Conservation (phyloP, 306 rosid genomes). For the Lagenaria siceraria region DNA sequence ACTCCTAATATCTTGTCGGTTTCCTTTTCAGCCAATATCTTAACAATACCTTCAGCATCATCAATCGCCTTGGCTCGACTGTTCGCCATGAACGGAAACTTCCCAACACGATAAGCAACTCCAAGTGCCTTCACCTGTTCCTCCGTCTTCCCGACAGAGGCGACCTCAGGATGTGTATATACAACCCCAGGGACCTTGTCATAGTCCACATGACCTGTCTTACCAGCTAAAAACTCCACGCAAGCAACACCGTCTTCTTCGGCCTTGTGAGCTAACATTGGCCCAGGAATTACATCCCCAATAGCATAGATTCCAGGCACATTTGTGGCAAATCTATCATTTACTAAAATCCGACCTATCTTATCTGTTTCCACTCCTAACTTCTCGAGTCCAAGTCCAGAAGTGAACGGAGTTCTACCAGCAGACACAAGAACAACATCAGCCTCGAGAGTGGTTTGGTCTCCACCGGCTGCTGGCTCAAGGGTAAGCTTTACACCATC, state of each 20-base stretch:
- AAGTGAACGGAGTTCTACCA: constrained; percentile 82
- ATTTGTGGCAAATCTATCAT: constrained; percentile 65
- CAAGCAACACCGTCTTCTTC: constrained; percentile 99
- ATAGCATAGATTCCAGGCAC: constrained; percentile 79
- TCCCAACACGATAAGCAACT: constrained; percentile 71
- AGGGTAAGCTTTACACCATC: constrained; percentile 79
- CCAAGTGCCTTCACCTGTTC: constrained; percentile 83
- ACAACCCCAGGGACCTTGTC: constrained; percentile 98
- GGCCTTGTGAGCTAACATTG: constrained; percentile 98
- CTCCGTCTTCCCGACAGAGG: constrained; percentile 90
- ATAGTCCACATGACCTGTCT: constrained; percentile 92
- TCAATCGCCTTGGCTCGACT: constrained; percentile 99
- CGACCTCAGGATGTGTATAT: constrained; percentile 92
- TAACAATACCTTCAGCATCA: constrained; percentile 87
- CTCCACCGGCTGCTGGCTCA: constrained; percentile 96
- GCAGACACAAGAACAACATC: constrained; percentile 98
- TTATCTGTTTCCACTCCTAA: constrained; percentile 85
- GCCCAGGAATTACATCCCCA: constrained; percentile 97
- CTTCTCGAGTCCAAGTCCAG: constrained; percentile 73
- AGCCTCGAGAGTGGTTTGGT: constrained; percentile 58
- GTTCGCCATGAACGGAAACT: constrained; percentile 92
- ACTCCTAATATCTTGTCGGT: constrained; percentile 97
- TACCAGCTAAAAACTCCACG: constrained; percentile 94
- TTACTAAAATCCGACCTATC: constrained; percentile 65
- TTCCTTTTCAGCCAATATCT: constrained; percentile 83